Evolutionary conservation across 176 grass and related monocot species (phyloP), one percentile per base, ranked within the genome.

Genomic region (Bothriochloa decipiens): DNA sequence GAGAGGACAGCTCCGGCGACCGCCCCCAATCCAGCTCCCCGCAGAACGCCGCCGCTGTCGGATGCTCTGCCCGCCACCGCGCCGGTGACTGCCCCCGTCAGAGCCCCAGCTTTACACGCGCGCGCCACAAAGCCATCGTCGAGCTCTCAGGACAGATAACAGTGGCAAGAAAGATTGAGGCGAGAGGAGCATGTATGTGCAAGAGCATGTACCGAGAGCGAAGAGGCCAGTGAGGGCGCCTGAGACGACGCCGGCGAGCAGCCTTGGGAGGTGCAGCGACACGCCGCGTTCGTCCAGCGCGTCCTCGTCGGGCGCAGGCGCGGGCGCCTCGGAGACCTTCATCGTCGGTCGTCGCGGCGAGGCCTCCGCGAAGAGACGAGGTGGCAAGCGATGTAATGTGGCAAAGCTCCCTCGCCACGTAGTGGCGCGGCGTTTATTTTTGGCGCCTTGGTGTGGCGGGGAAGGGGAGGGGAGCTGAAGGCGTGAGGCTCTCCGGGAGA

Each of bases 1-100:
- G 88, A 88, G 57, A 93, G 88, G 74, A 91, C 78, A 45, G 88
- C 91, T 70, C 94, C 94, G 39, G 94, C 91, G 81, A 97, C 86
- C 3, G 91, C 91, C 27, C 91, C 91, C 50, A 88, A 10, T 20
- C 91, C 88, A 61, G 91, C 88, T 83, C 91, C 91, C 46, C 91
- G 88, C 28, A 91, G 75, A 41, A 88, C 84, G 39, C 91, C 84
- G 45, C 91, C 91, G 79, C 91, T 91, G 22, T 93, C 88, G 25
- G 91, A 93, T 25, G 91, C 86, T 70, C 91, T 84, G n/a, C 91
- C 88, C 29, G 88, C 91, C 70, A 93, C 72, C 9, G 88, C 91
- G 64, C 91, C 88, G 43, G 91, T 93, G 55, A 93, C 82, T 15
- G 85, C 91, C 49, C 91, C 88, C 49, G 91, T 91, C 78, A 93